These are phyloP conservation scores for Panicum virgatum DNA, from an alignment of 202 grass and related monocot genomes.

Conservation along the genomic window DNA sequence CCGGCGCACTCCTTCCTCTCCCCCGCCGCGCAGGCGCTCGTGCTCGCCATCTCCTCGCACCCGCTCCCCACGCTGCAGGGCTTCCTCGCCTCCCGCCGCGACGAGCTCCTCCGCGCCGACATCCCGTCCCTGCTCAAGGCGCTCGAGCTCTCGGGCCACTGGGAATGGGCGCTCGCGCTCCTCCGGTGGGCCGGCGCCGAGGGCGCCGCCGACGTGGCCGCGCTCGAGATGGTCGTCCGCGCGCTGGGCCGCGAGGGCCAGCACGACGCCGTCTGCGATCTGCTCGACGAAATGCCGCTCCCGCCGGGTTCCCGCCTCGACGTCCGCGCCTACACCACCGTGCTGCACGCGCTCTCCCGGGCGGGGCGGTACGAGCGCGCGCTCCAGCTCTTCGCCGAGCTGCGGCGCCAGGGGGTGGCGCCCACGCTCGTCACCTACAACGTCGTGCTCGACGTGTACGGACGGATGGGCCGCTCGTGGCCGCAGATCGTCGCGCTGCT, in stretches of 20 bases:
- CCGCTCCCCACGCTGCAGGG: slow-evolving; percentile 37
- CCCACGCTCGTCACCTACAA: slow-evolving; percentile 92
- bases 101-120: slow-evolving; percentile 56
- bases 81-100: slow-evolving; percentile 53
- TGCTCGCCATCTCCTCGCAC: slow-evolving; percentile 46
- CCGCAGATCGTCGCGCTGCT: slow-evolving; percentile 57
- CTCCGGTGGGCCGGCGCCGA: slow-evolving; percentile 61
- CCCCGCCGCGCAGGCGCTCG: slow-evolving; percentile 45
- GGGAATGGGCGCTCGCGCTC: slow-evolving; percentile 68
- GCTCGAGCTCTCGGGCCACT: slow-evolving; percentile 66
- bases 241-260: slow-evolving; percentile 64
- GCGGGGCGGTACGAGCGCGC: slow-evolving; percentile 60
- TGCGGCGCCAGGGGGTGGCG: slow-evolving; percentile 51
- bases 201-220: slow-evolving; percentile 40
- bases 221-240: slow-evolving; percentile 71
- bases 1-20: slow-evolving; percentile 64
- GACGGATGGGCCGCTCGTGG: slow-evolving; percentile 82
- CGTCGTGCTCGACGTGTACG: slow-evolving; percentile 84
- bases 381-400: slow-evolving; percentile 56
- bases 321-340: slow-evolving; percentile 78
- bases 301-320: slow-evolving; percentile 47
- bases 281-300: slow-evolving; percentile 80
- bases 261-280: slow-evolving; percentile 52
- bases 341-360: slow-evolving; percentile 72
- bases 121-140: slow-evolving; percentile 74